Evolutionary conservation across 2,329 filamentous ascomycete species (phyloP), one percentile per base, ranked within the genome.

Genomic region (Cercospora sp.): DNA sequence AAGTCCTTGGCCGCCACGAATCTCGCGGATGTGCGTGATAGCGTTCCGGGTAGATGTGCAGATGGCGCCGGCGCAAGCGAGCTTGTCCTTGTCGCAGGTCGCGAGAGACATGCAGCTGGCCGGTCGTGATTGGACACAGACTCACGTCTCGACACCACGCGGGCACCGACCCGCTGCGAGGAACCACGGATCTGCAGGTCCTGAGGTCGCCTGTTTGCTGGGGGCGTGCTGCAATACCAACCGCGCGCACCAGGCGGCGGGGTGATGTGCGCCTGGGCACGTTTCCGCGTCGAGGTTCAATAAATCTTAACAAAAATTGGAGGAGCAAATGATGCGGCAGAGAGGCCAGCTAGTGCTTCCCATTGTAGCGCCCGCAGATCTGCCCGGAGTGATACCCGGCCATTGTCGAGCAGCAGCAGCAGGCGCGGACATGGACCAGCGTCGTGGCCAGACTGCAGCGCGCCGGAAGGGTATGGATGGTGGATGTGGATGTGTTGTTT

Each of bases 141-240:
- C 8, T 33, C 33, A 48, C 51, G 51, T 64, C 45, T 64, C 62
- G 57, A 45, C 62, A 33, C n/a, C 61, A 63, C 45, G 30, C 45
- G 61, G 23, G 33, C 28, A 53, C 26, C 61, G 48, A 57, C 31
- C 40, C 60, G 31, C 31, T 26, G 31, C 16, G 40, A 53, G 23
- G 40, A 51, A 53, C n/a, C 60, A 40, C 61, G 61, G 61, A 55
- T 55, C 31, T 31, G 45, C 61, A 36, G 61, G 62, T 30, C 26
- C 30, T 26, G 18, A 26, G 26, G 23, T 30, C 51, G 48, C 23
- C 48, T 5, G 20, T 23, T 13, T 53, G 18, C 18, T 53, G 48
- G 48, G 9, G 18, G 48, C 48, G 48, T 23, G 13, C 3, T 10
- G 28, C 18, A 5, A 53, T 16, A 42, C 36, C 36, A 42, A 42